Conservation (phyloP, 208 protist species). For the Crithidia acanthocephali region DNA sequence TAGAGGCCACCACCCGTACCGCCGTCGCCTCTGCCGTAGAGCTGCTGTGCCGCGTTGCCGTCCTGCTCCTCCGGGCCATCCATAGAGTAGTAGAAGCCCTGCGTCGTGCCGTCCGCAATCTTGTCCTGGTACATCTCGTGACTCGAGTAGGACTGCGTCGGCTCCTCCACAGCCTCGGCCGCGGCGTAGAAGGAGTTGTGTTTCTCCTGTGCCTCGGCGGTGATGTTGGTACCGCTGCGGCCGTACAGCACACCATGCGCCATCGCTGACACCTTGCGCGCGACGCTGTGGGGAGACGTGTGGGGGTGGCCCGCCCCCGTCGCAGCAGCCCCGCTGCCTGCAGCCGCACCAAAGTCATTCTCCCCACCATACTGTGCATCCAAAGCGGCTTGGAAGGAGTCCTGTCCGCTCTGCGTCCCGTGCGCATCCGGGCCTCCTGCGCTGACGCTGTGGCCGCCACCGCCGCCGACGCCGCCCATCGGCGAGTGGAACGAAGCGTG, state of each 20-base stretch:
- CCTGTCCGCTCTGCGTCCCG: neutral
- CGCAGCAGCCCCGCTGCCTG: neutral
- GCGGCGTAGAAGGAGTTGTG: constrained; percentile 23
- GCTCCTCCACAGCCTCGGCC: neutral
- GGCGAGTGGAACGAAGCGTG: neutral
- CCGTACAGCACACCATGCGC: constrained; percentile 7
- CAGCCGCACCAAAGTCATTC: constrained; percentile 12
- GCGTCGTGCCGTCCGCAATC: constrained; percentile 23
- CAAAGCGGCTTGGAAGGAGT: constrained; percentile 13
- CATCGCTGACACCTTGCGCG: neutral
- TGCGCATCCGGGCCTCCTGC: neutral
- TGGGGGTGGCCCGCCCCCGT: no score
- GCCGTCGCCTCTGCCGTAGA: constrained; percentile 14
- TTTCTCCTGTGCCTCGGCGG: constrained; percentile 3
- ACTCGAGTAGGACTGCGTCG: constrained; percentile 10
- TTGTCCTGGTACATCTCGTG: constrained; percentile 13
- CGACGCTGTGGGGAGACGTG: neutral
- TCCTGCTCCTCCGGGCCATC: neutral
- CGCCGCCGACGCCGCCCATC: no score
- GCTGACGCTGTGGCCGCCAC: no score
- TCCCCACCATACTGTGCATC: constrained; percentile 20
- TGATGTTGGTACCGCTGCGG: neutral
- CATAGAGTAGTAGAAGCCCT: constrained; percentile 31
- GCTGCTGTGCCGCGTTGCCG: neutral
- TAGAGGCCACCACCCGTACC: neutral